These are phyloP conservation scores for Phalaenopsis aphrodite DNA, from an alignment of 106 monocot genomes.

Conservation along the genomic window DNA sequence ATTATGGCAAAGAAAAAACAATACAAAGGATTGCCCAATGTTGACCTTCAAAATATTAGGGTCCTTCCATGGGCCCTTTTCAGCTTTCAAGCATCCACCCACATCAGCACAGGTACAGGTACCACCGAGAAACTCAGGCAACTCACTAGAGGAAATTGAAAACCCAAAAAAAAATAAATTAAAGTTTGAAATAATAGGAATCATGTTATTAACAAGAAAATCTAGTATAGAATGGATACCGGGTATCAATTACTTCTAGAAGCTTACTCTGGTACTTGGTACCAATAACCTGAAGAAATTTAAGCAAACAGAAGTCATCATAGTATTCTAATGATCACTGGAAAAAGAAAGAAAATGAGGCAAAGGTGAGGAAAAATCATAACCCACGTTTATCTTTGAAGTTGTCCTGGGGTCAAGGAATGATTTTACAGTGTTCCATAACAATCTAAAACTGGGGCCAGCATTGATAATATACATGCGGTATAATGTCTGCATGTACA, in stretches of 20 bases:
- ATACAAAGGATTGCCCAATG: not conserved
- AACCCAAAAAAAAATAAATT: not conserved
- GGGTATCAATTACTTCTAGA: conserved; percentile 56
- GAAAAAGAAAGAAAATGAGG: not conserved
- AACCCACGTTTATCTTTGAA: conserved; percentile 52
- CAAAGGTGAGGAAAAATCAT: not conserved
- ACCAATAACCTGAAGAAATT: conserved; percentile 45
- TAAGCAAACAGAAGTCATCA: conserved; percentile 1
- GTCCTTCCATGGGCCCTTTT: conserved; percentile 66
- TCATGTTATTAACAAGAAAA: not conserved
- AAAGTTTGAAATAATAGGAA: not conserved
- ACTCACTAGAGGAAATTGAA: conserved; percentile 27
- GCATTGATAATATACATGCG: conserved; percentile 65
- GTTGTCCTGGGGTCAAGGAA: conserved; percentile 66
- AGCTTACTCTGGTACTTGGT: conserved; percentile 51
- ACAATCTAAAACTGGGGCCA: conserved; percentile 51
- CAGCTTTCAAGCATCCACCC: conserved; percentile 52
- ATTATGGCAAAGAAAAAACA: conserved; percentile 17
- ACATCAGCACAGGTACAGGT: conserved; percentile 44
- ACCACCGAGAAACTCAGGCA: conserved; percentile 78
- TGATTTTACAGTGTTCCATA: conserved; percentile 56
- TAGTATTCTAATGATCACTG: not conserved
- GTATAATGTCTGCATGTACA: conserved; percentile 37
- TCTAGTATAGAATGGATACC: conserved; percentile 13
- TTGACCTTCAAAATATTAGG: conserved; percentile 46